Base-by-base conservation (phyloP, 768 basidiomycete genomes). In the Podaxis sp. region DNA sequence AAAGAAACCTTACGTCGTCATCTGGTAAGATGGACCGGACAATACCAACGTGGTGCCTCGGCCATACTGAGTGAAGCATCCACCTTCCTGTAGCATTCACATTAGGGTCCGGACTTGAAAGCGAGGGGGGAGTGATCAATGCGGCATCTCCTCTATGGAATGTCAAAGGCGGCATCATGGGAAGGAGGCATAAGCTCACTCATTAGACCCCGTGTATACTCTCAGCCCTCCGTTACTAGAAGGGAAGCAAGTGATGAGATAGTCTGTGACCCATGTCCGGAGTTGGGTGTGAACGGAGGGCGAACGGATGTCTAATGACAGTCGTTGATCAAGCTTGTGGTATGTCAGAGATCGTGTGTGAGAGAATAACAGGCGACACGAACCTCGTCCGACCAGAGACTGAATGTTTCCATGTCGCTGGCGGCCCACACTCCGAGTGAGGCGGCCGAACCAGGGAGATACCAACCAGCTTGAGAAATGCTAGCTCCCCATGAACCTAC, bases 391-490 rank as follows among this genome's bases (percentile, higher is more conserved):
- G 87, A 83, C 95, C 94, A 98, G 13, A 84, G 79, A 59, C 90
- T 89, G 65, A 95, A 90, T 0, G 91, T 93, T 72, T 98, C 94
- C 95, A 97, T 97, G 74, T 97, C 95, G 64, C 92, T 95, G 10
- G 85, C 82, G 23, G 88, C 89, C 93, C 94, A 97, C 6, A 94
- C 44, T 3, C 63, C 61, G 13, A 36, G 38, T 18, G 32, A 63
- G 18, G 75, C 68, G 27, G 23, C 14, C 18, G 51, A n/a, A 25
- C 18, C 36, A 6, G 55, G 44, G 11, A 38, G 23, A 40, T 55
- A 61, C 88, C 87, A 90, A 1, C 87, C 93, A 5, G 83, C 85
- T 68, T 91, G 89, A 0, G 89, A 87, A 61, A 93, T 75, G 67
- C 88, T 93, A 67, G 85, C 86, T 1, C 89, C 91, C 85, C 89